Percentiles rank a stretch among this genome's conserved stretches.
These are phyloP conservation scores for Leccinellum albellum DNA, from an alignment of 768 basidiomycete genomes.

Conservation along the genomic window DNA sequence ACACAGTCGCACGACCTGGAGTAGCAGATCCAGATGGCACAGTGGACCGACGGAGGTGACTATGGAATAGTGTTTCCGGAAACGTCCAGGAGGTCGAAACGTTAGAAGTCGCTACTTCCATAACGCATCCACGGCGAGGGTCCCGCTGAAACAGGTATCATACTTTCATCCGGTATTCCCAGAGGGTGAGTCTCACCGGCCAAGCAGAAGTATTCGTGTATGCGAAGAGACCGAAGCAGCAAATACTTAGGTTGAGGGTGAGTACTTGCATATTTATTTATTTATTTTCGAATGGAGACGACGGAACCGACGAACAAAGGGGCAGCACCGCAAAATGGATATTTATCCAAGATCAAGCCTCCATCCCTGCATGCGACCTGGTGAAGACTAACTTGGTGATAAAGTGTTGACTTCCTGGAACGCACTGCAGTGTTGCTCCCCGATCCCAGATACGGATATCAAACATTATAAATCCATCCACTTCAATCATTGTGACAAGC, in stretches of 20 bases:
- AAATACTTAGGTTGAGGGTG: neutral
- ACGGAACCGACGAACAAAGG: neutral
- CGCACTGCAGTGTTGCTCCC: conserved; percentile 2
- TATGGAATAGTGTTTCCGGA: conserved; percentile 20
- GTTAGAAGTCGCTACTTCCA: conserved; percentile 28
- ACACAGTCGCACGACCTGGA: conserved; percentile 27
- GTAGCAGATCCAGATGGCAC: conserved; percentile 19
- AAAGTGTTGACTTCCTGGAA: neutral
- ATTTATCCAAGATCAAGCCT: neutral
- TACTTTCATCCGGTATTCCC: conserved; percentile 20
- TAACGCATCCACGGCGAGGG: conserved; percentile 29
- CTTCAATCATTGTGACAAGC: neutral
- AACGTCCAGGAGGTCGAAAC: conserved; percentile 30
- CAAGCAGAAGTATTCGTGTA: conserved; percentile 20
- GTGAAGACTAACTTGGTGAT: too few species aligned
- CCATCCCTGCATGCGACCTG: conserved; percentile 5
- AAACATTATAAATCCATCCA: conserved; percentile 12
- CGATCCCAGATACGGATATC: conserved; percentile 13
- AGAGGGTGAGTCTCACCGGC: conserved; percentile 20
- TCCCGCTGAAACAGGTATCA: conserved; percentile 30
- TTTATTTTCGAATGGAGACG: neutral
- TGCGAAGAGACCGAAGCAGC: conserved; percentile 19
- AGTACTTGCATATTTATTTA: neutral
- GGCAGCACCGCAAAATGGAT: neutral
- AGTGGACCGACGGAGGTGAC: conserved; percentile 7